Evolutionary conservation across 2,329 filamentous ascomycete genomes (phyloP), one percentile per base, ranked within the genome.

Genomic region (Thermothelomyces thermophilus): DNA sequence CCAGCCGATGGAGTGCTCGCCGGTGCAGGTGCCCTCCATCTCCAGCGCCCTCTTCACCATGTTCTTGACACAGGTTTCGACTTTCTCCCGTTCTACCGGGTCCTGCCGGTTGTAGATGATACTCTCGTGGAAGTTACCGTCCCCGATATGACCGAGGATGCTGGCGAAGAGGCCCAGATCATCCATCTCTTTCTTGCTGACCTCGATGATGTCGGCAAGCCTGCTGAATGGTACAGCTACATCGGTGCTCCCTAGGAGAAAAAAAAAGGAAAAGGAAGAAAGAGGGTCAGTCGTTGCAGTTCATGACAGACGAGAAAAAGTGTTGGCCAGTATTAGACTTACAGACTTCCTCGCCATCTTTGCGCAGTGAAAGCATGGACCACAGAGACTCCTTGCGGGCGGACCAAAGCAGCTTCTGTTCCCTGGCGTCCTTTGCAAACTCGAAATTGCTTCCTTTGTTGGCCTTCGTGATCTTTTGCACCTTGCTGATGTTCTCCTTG

Each of bases 11-110:
- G 86, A 86, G 66, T 95, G 89, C 67, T 95, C 90, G 24, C 89
- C 90, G 0, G 90, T 94, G 65, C 87, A 93, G 5, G 90, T 95
- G 1, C 90, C 89, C 52, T 95, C 90, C 90, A 96, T 95, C 57
- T 91, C 87, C 20, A 96, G 68, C 2, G 90, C 90, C n/a, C 88
- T 80, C 58, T 86, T 79, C 17, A 95, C 88, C 90, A 96, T 95
- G 59, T 89, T 84, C 63, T 90, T 83, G 41, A 96, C 88, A 56
- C 87, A 89, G 48, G 75, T 77, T 64, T 93, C 87, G 1, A 93
- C 88, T 58, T 85, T 86, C 36, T 77, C 83, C 49, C 78, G 78
- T 68, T 95, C 86, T 22, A 74, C 80, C 3, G 79, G 75, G 48
- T 90, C 74, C 20, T 73, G 76, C 22, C 79, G 78, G 67, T 93